Percentiles rank a stretch among this genome's conserved stretches.
Evolutionary conservation across 768 basidiomycete species (phyloP).

Genomic region (Lepiota brunneoincarnata): DNA sequence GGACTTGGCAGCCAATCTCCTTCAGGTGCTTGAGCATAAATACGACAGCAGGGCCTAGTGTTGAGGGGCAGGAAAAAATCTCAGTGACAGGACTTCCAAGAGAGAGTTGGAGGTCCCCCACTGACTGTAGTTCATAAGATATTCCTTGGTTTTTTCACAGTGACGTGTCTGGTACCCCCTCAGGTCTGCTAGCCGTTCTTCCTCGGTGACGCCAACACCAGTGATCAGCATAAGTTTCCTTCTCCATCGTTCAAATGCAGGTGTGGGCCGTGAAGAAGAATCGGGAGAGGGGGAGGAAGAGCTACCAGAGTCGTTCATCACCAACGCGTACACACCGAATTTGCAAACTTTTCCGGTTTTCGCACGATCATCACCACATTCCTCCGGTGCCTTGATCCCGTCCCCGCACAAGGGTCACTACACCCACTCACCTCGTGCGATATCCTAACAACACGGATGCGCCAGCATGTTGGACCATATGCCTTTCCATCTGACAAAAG

Average conservation of each 20-base stretch:
- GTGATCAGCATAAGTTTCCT: conserved; percentile 44
- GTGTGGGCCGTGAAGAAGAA: conserved; percentile 21
- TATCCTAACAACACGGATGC: not conserved
- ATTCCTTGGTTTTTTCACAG: conserved; percentile 71
- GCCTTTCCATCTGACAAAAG: not conserved
- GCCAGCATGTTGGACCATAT: not conserved
- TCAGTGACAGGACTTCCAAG: conserved; percentile 8
- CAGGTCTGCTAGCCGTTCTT: conserved; percentile 42
- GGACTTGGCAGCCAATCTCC: conserved; percentile 68
- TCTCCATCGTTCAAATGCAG: conserved; percentile 49
- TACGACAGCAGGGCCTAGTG: conserved; percentile 74
- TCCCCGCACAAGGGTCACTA: not conserved
- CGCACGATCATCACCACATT: conserved; percentile 9
- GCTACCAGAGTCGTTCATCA: conserved; percentile 24
- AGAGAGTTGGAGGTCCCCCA: conserved; percentile 18
- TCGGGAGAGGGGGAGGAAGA: conserved; percentile 18
- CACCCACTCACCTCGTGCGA: not conserved
- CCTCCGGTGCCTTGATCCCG: conserved; percentile 2
- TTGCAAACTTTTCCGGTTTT: conserved; percentile 10
- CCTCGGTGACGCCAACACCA: conserved; percentile 45
- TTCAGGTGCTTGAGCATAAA: conserved; percentile 94
- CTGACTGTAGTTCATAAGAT: conserved; percentile 70
- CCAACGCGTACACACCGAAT: conserved; percentile 11
- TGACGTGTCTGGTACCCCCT: conserved; percentile 30
- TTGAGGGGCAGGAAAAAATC: not conserved